A percentile compares a stretch with the other conserved stretches of the same genome.
phyloP scores from a whole-genome alignment of 2,329 filamentous ascomycete species.

The Fusarium floridanum region DNA sequence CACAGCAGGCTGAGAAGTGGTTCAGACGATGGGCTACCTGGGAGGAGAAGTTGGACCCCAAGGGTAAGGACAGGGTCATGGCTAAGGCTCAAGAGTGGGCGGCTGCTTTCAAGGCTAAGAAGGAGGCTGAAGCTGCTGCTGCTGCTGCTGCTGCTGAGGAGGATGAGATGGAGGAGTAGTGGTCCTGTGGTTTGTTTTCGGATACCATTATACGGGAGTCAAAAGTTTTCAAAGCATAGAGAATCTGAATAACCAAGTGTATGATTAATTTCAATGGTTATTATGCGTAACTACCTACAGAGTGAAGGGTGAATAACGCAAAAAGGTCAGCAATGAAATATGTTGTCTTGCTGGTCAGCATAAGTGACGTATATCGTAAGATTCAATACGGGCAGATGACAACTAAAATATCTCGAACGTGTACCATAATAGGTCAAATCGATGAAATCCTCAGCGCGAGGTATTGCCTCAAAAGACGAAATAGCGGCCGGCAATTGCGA shows the following conservation, averaged over 20 bases:
- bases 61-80: constrained; percentile 78
- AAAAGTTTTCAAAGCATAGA: constrained; percentile 42
- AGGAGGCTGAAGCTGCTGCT: constrained; percentile 54
- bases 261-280: background rate
- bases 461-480: background rate
- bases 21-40: constrained; percentile 94
- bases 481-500: background rate
- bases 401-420: no score
- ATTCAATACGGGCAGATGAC: background rate
- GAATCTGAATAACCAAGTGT: constrained; percentile 16
- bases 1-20: constrained; percentile 85
- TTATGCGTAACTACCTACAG: background rate
- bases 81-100: constrained; percentile 80
- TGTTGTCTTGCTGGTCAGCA: background rate
- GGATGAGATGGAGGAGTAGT: constrained; percentile 51
- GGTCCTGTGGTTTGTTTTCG: constrained; percentile 34
- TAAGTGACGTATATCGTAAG: background rate
- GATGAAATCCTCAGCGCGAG: background rate
- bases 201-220: constrained; percentile 40
- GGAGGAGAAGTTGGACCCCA: constrained; percentile 79
- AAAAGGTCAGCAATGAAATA: background rate
- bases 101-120: constrained; percentile 62
- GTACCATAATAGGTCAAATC: background rate
- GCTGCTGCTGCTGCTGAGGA: constrained; percentile 46
- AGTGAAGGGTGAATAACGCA: no score